These are phyloP conservation scores for Pichia paraexigua DNA, from an alignment of 805 yeast genomes.

Conservation along the genomic window DNA sequence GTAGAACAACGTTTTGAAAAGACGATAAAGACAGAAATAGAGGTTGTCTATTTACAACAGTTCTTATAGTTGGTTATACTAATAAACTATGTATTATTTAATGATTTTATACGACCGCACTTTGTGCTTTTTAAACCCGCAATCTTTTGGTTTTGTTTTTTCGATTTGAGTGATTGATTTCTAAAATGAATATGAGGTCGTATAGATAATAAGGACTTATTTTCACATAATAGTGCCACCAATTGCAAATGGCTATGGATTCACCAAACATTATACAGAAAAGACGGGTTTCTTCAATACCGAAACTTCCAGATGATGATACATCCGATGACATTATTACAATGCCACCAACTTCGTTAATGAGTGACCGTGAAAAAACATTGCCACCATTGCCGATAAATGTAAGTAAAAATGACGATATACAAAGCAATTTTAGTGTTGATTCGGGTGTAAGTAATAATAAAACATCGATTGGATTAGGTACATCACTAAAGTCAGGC, in stretches of 20 bases:
- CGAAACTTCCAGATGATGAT: conserved; percentile 23
- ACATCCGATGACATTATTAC: conserved; percentile 16
- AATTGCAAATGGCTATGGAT: neutral
- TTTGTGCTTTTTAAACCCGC: neutral
- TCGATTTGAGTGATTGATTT: too few species aligned
- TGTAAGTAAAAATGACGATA: neutral
- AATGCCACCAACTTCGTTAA: conserved; percentile 8
- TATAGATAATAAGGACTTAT: neutral
- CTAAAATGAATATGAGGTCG: neutral
- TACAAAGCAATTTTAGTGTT: neutral
- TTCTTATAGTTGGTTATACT: neutral
- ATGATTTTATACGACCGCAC: neutral
- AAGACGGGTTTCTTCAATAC: conserved; percentile 7
- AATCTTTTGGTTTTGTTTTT: neutral
- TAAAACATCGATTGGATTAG: neutral
- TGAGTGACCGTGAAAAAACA: conserved; percentile 1
- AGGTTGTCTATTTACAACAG: conserved; percentile 10
- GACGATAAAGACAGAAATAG: conserved; percentile 22
- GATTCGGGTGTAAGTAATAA: neutral
- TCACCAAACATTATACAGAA: neutral
- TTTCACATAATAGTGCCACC: neutral
- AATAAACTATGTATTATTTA: neutral
- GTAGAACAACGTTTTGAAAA: conserved; percentile 24
- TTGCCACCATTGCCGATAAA: conserved; percentile 7
- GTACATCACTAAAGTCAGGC: conserved; percentile 11